phyloP scores from a whole-genome alignment of 1,284 basidiomycete species.

The Apiotrichum gracile region DNA sequence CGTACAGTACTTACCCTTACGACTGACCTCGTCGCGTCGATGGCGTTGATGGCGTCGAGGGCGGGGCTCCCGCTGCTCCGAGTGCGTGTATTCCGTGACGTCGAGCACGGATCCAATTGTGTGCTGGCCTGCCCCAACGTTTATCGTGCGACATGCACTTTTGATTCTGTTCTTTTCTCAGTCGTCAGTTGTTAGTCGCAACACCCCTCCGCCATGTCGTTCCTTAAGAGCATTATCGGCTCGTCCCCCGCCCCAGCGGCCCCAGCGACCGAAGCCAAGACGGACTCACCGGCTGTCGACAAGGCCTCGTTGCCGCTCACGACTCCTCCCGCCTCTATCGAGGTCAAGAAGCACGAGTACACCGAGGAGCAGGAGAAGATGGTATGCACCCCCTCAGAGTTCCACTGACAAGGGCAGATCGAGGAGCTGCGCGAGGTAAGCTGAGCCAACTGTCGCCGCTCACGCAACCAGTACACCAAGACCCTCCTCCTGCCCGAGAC shows the following conservation, averaged over 20 bases:
- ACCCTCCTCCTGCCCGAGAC: conserved; percentile 58
- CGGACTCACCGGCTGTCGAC: neutral
- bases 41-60: too few species aligned
- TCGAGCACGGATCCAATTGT: too few species aligned
- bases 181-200: neutral
- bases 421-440: conserved; percentile 59
- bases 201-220: neutral
- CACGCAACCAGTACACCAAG: conserved; percentile 62
- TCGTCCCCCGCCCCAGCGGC: neutral
- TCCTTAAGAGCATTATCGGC: neutral
- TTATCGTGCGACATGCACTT: too few species aligned
- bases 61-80: too few species aligned
- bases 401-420: conserved; percentile 47
- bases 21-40: too few species aligned
- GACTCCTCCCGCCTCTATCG: neutral
- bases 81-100: too few species aligned
- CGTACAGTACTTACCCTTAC: too few species aligned
- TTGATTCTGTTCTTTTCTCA: neutral
- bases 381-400: neutral
- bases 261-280: neutral
- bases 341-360: conserved; percentile 55
- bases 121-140: too few species aligned
- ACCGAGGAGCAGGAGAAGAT: conserved; percentile 54
- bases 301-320: neutral
- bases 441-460: neutral